Base-by-base conservation (phyloP, 164 flowering plant genomes). In the Annona squamosa region DNA sequence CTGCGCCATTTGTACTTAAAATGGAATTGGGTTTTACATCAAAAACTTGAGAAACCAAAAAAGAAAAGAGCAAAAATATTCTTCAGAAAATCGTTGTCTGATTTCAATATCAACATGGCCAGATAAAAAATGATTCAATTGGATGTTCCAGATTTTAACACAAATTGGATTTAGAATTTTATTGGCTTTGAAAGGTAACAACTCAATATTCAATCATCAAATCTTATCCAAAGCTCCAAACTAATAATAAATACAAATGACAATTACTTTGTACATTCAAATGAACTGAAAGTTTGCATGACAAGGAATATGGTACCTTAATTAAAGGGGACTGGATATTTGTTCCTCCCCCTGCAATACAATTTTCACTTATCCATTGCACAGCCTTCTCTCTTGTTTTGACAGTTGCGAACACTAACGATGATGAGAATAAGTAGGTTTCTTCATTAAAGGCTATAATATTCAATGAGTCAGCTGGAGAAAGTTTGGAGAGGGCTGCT, bases 391-490 rank as follows among this genome's bases (percentile, higher is more conserved):
- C 97, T 75, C 87, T 82, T 44, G 81, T 83, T 80, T 88, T 89
- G 46, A 67, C 74, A 18, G 87, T 88, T 48, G 97, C 97, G n/a
- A 70, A 72, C 82, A 85, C 89, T 87, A 96, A 76, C 26, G 89
- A 83, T 62, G 88, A 83, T 41, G 98, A 93, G 80, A 85, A 96
- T 56, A 74, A 66, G 71, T 68, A 76, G 43, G 79, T 79, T 70
- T 89, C 91, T 65, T 79, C 88, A 81, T 85, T 91, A 78, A 93
- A 96, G 72, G 93, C 93, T 68, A 96, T 86, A 57, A 96, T 84
- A 78, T 76, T 89, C 77, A 96, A 96, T 3, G 81, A 77, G 80
- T 96, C 99, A 72, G 83, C 81, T 0, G 85, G 80, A 73, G 76
- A 78, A 76, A 96, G 91, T 74, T 84, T 84, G 46, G 80, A 77